Evolutionary conservation across 2,329 filamentous ascomycete genomes (phyloP), one percentile per base, ranked within the genome.

Genomic region (Sarocladium kiliense): DNA sequence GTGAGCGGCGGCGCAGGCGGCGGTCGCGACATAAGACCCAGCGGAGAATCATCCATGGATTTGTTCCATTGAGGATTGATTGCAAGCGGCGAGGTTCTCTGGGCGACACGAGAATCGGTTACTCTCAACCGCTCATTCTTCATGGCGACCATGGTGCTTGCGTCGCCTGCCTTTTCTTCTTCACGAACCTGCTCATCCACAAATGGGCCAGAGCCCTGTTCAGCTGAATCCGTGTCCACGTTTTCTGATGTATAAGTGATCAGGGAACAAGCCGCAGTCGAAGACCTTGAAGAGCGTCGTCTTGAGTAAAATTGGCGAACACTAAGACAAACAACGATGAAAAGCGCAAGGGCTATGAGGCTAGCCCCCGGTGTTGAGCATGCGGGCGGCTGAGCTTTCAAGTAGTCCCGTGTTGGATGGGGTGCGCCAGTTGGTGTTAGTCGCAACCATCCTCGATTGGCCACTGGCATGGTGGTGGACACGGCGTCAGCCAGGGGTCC

Each of bases 1-100:
- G 76, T 81, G 62, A 80, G 65, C 55, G 78, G 77, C 55, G 74
- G 74, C 44, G 77, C 74, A 51, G 72, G 76, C 53, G 73, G 74
- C 55, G 69, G 70, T 44, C 72, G 69, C 49, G 70, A 65, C 57
- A 71, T 64, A 58, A 71, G 57, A 37, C 64, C 63, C 51, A 64
- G 63, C 54, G 64, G 62, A 19, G 58, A 59, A 64, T 61, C 63
- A 61, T 51, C 30, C 47, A 57, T 61, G 30, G 58, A 58, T 47
- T 57, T 47, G 30, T 39, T 59, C 68, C 66, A 66, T 45, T 61
- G 62, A 32, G 62, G 57, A 57, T 64, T 61, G 55, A 67, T 63
- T 58, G 56, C 54, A 34, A 63, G 59, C 55, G 58, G 62, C 57
- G 27, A 37, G 11, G 3, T 61, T 19, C 47, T 23, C 30, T 51